phyloP scores from a whole-genome alignment of 2,329 filamentous ascomycete species.

The Phialemoniopsis sp. region DNA sequence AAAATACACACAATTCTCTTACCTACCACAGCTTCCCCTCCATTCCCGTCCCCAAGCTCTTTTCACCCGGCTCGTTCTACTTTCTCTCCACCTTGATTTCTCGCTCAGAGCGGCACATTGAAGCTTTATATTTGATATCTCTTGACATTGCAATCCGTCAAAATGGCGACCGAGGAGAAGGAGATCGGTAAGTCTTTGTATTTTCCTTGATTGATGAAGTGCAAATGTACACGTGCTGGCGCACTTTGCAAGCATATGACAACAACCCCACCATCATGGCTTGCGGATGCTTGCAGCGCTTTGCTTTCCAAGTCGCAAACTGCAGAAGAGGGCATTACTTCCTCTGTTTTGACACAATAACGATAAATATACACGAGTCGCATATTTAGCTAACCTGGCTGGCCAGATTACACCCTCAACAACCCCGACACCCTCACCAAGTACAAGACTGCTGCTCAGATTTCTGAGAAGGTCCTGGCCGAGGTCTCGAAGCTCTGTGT shows the following conservation, averaged over 20 bases:
- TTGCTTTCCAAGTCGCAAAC: too few species aligned
- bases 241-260: too few species aligned
- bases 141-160: slow-evolving; percentile 28
- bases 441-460: slow-evolving; percentile 95
- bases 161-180: slow-evolving; percentile 33
- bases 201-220: too few species aligned
- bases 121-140: background rate
- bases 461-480: slow-evolving; percentile 93
- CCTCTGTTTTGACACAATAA: background rate
- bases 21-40: slow-evolving; percentile 1
- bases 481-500: slow-evolving; percentile 71
- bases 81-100: background rate
- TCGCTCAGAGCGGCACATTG: too few species aligned
- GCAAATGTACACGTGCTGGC: too few species aligned
- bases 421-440: slow-evolving; percentile 96
- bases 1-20: slow-evolving; percentile 1
- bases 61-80: background rate
- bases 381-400: slow-evolving; percentile 3
- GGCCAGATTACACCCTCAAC: slow-evolving; percentile 80
- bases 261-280: too few species aligned
- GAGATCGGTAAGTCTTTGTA: slow-evolving; percentile 33
- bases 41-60: background rate
- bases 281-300: too few species aligned
- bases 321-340: too few species aligned
- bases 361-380: too few species aligned